Percentiles rank a stretch among this genome's conserved stretches.
phyloP scores from a whole-genome alignment of 2,329 filamentous ascomycete species.

The Pseudonectria buxi region DNA sequence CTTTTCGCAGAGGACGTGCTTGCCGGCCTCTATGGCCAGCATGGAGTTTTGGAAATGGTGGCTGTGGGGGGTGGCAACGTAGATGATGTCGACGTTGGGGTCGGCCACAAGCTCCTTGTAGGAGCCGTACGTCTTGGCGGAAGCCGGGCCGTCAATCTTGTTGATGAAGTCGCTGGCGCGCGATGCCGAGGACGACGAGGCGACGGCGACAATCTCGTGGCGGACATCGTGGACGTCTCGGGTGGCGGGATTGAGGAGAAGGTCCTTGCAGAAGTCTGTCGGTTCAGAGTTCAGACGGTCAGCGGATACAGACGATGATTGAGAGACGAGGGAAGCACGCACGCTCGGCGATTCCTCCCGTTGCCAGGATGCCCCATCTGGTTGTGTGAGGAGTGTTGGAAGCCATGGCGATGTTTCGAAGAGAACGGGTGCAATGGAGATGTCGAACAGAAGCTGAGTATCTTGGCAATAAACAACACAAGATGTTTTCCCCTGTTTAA shows the following conservation, averaged over 20 bases:
- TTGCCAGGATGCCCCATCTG: conserved; percentile 57
- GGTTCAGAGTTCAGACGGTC: conserved; percentile 1
- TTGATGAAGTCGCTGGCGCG: conserved; percentile 68
- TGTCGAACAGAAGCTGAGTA: too few species aligned
- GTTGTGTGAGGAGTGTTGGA: conserved; percentile 37
- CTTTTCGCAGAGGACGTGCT: conserved; percentile 88
- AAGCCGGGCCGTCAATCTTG: conserved; percentile 59
- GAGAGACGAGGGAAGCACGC: conserved; percentile 20
- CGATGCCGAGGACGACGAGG: conserved; percentile 66
- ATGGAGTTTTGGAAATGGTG: conserved; percentile 90
- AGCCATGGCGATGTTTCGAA: conserved; percentile 29
- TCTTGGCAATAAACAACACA: too few species aligned
- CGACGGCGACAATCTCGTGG: conserved; percentile 72
- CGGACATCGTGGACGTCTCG: conserved; percentile 66
- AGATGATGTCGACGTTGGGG: conserved; percentile 74
- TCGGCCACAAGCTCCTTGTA: conserved; percentile 78
- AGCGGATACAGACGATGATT: too few species aligned
- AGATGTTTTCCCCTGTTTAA: too few species aligned
- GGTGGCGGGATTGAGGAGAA: conserved; percentile 64
- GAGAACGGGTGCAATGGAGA: not conserved
- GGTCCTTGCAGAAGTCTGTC: conserved; percentile 64
- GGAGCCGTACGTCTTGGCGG: conserved; percentile 68
- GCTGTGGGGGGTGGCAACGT: conserved; percentile 84
- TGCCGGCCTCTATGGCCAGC: conserved; percentile 75
- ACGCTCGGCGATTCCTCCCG: conserved; percentile 53